Conservation (phyloP, 2,329 filamentous ascomycete species). For the Pseudogymnoascus sp. region DNA sequence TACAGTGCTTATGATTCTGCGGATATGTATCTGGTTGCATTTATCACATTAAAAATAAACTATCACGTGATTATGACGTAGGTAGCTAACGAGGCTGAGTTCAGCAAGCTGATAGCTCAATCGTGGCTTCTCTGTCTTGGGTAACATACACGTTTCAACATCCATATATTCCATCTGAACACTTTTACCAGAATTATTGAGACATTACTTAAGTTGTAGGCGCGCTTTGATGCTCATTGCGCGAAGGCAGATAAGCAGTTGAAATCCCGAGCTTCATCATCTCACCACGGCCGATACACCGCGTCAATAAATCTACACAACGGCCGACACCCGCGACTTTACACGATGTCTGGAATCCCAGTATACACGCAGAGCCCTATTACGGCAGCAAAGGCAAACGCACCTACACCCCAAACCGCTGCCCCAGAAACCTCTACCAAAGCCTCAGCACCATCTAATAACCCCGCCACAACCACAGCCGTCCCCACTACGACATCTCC, state of each 20-base stretch:
- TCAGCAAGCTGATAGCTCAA: constrained; percentile 1
- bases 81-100: background rate
- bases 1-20: background rate
- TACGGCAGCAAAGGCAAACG: constrained; percentile 45
- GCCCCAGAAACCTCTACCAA: constrained; percentile 20
- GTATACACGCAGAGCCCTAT: constrained; percentile 54
- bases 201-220: background rate
- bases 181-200: background rate
- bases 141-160: background rate
- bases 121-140: background rate
- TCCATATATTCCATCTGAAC: background rate
- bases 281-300: background rate
- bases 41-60: background rate
- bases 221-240: background rate
- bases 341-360: constrained; percentile 52
- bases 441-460: constrained; percentile 17
- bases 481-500: constrained; percentile 24
- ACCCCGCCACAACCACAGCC: constrained; percentile 24
- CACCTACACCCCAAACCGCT: constrained; percentile 39
- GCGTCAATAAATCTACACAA: background rate
- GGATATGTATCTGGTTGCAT: background rate
- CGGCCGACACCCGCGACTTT: background rate
- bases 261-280: background rate
- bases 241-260: background rate
- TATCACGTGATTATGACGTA: constrained; percentile 5